Conservation (phyloP, 2,329 filamentous ascomycete species). For the Pyrenophora graminea region DNA sequence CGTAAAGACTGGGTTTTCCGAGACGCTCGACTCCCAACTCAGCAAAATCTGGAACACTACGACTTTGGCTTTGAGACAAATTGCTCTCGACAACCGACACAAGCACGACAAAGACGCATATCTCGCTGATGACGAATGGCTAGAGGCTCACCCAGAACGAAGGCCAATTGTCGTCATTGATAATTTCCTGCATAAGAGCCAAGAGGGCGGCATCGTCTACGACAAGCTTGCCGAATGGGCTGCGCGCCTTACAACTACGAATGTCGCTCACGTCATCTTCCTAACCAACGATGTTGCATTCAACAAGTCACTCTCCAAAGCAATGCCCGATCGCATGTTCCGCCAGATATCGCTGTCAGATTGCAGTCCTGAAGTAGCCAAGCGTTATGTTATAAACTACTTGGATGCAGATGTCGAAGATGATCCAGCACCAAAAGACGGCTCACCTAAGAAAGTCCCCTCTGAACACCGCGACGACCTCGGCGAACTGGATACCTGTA, state of each 20-base stretch:
- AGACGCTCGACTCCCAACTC: constrained; percentile 86
- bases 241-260: constrained; percentile 79
- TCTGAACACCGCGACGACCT: constrained; percentile 61
- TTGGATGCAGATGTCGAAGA: constrained; percentile 60
- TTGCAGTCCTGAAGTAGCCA: constrained; percentile 79
- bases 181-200: constrained; percentile 82
- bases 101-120: constrained; percentile 74
- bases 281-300: constrained; percentile 88
- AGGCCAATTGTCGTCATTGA: constrained; percentile 86
- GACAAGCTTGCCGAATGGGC: constrained; percentile 77
- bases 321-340: constrained; percentile 89
- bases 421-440: constrained; percentile 45
- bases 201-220: constrained; percentile 54
- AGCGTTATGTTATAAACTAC: constrained; percentile 85
- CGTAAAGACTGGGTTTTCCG: constrained; percentile 91
- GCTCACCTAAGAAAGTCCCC: constrained; percentile 49
- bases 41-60: constrained; percentile 89
- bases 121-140: constrained; percentile 80
- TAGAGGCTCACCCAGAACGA: constrained; percentile 85
- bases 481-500: constrained; percentile 76
- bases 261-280: constrained; percentile 93
- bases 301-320: constrained; percentile 82
- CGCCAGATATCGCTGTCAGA: constrained; percentile 84
- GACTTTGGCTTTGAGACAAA: constrained; percentile 74
- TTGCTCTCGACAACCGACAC: constrained; percentile 70